These are phyloP conservation scores for Phytophthora pinifolia DNA, from an alignment of 352 stramenopile genomes.

Conservation along the genomic window DNA sequence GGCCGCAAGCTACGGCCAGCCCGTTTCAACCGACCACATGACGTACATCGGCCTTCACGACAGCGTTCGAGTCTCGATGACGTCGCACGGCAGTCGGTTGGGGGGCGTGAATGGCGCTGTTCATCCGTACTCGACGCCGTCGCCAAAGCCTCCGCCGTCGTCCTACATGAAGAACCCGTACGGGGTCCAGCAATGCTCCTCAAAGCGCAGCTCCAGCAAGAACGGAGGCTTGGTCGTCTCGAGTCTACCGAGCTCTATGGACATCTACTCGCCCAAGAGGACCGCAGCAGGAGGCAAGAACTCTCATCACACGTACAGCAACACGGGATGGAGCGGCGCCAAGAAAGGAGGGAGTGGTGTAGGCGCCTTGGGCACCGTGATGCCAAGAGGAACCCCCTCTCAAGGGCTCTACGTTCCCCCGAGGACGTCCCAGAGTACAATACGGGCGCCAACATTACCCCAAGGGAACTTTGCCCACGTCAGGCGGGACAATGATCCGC, in stretches of 20 bases:
- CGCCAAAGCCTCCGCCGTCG: slow-evolving; percentile 53
- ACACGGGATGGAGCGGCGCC: slow-evolving; percentile 19
- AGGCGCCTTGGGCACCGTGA: slow-evolving; percentile 9
- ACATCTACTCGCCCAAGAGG: slow-evolving; percentile 60
- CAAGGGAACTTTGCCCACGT: slow-evolving; percentile 22
- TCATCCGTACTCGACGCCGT: slow-evolving; percentile 36
- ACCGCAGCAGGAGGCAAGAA: slow-evolving; percentile 20
- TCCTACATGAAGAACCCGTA: slow-evolving; percentile 56
- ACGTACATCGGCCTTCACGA: slow-evolving; percentile 42
- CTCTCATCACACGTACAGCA: slow-evolving; percentile 12
- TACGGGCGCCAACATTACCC: slow-evolving; percentile 27
- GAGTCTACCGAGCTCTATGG: slow-evolving; percentile 43
- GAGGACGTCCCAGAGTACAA: slow-evolving; percentile 42
- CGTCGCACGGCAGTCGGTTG: slow-evolving; percentile 49
- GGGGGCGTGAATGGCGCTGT: slow-evolving; percentile 12
- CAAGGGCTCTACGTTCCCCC: slow-evolving; percentile 41
- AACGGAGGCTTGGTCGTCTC: slow-evolving; percentile 2
- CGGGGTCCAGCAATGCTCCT: slow-evolving; percentile 19
- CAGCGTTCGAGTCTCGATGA: slow-evolving; percentile 45
- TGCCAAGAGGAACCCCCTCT: slow-evolving; percentile 21
- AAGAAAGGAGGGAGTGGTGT: slow-evolving; percentile 17
- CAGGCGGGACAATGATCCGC: slow-evolving; percentile 27
- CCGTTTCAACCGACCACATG: slow-evolving; percentile 37
- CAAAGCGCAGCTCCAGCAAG: slow-evolving; percentile 31
- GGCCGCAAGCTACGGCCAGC: slow-evolving; percentile 14